Percentiles rank a stretch among this genome's conserved stretches.
Evolutionary conservation across 495 filamentous ascomycete species (phyloP).

Genomic region (Rhizodiscina lignyota): DNA sequence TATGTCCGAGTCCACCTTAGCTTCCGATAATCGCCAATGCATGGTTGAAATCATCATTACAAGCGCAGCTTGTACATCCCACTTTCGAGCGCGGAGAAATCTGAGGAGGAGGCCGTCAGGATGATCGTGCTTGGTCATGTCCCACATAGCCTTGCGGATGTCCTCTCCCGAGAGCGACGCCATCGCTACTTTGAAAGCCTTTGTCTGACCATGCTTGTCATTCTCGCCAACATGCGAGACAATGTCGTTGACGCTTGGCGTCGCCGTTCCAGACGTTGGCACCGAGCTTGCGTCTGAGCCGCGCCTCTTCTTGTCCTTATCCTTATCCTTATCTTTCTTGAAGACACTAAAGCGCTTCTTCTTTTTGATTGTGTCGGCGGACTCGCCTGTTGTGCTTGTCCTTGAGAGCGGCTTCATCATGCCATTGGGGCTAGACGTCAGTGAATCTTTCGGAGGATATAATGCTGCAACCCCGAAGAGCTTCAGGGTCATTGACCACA

Average conservation of each 20-base stretch:
- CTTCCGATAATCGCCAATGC: slow-evolving; percentile 69
- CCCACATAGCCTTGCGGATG: slow-evolving; percentile 74
- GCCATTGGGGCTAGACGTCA: slow-evolving; percentile 11
- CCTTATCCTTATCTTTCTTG: slow-evolving; percentile 38
- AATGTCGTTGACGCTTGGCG: slow-evolving; percentile 11
- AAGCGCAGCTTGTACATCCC: slow-evolving; percentile 85
- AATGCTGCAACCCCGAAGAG: slow-evolving; percentile 50
- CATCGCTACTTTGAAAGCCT: slow-evolving; percentile 68
- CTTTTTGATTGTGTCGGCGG: slow-evolving; percentile 36
- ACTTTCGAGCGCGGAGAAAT: slow-evolving; percentile 86
- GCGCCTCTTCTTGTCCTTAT: too few species aligned
- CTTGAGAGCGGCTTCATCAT: slow-evolving; percentile 15
- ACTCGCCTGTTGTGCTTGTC: slow-evolving; percentile 12
- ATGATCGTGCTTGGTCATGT: slow-evolving; percentile 90
- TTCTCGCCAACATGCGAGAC: slow-evolving; percentile 36
- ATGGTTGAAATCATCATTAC: slow-evolving; percentile 92
- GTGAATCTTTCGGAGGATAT: not conserved
- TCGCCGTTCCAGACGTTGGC: slow-evolving; percentile 14
- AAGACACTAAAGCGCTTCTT: slow-evolving; percentile 54
- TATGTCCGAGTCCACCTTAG: slow-evolving; percentile 76
- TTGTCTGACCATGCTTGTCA: slow-evolving; percentile 86
- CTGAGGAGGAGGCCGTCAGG: slow-evolving; percentile 77
- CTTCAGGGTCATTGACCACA: slow-evolving; percentile 65
- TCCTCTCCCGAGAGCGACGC: slow-evolving; percentile 59
- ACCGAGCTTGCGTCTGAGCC: slow-evolving; percentile 13